Evolutionary conservation across 352 stramenopile species (phyloP), one percentile per base, ranked within the genome.

Genomic region (Phytophthora ohioensis): DNA sequence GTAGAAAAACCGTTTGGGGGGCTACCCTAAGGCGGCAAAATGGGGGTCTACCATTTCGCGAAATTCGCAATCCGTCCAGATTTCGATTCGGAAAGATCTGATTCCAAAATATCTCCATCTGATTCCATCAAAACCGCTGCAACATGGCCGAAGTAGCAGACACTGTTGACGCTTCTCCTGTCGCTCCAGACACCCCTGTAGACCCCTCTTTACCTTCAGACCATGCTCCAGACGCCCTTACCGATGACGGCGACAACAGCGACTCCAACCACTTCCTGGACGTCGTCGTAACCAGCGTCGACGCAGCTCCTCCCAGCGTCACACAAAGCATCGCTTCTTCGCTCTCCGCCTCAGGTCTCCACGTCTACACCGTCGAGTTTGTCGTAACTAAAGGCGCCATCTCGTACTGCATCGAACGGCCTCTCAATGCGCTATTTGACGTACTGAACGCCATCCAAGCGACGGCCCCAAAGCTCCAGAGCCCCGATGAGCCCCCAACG

Each of bases 241-340:
- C 5, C 8, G 10, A 71, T 38, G 55, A 15, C 1, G 8, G 64
- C 10, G 36, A 30, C 1, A 57, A 13, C 36, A 8, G 12, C 15
- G 27, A 63, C 13, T 42, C 55, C n/a, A 68, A 85, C 4, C 71
- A 65, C 2, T 81, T 81, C 27, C 68, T 91, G 2, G 79, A 91
- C 43, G 82, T 93, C 4, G 82, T 91, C 1, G 80, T 93, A 35
- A 91, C 84, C n/a, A 87, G 79, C 38, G 82, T 90, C 4, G 83
- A 91, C 27, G 59, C 70, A 3, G 70, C 68, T 0, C 54, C 76
- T n/a, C 48, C 71, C 9, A 78, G 71, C 5, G 75, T 86, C 43
- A 66, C 75, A 2, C 72, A 78, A 21, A 76, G 60, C 48, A 79
- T 89, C 21, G 63, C 79, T 0, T 82, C 72, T 2, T 82, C 76